Percentiles rank a stretch among this genome's conserved stretches.
phyloP scores from a whole-genome alignment of 306 rosid species.

The Macrotyloma uniflorum region DNA sequence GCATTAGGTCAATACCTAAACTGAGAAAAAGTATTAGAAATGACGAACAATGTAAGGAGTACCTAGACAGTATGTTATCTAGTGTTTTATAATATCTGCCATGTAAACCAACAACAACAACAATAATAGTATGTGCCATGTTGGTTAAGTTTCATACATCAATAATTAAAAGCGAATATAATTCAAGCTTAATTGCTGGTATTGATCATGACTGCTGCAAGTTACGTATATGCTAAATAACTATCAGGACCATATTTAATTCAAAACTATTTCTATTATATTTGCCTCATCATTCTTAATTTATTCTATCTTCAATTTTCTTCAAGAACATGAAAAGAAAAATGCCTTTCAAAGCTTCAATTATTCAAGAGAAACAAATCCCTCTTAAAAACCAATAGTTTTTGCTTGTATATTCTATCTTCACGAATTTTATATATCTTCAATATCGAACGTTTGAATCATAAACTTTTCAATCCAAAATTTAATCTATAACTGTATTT shows the following conservation, averaged over 20 bases:
- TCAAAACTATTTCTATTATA: not conserved
- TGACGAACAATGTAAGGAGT: constrained; percentile 34
- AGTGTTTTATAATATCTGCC: constrained; percentile 22
- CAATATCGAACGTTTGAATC: not conserved
- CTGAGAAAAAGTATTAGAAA: constrained; percentile 46
- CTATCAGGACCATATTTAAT: not conserved
- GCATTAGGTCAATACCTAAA: constrained; percentile 83
- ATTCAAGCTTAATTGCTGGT: constrained; percentile 32
- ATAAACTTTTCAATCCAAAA: not conserved
- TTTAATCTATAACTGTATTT: not conserved
- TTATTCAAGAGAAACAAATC: not conserved
- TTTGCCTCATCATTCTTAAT: not conserved
- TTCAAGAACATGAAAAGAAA: not conserved
- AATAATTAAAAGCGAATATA: constrained; percentile 32
- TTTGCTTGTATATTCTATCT: too few relatives aligned
- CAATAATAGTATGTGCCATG: constrained; percentile 6
- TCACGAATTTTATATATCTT: not conserved
- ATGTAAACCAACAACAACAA: constrained; percentile 20
- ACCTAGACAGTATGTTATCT: constrained; percentile 45
- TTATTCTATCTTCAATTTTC: not conserved
- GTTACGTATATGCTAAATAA: not conserved
- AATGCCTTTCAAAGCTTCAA: not conserved
- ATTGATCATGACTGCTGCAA: constrained; percentile 16
- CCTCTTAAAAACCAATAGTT: not conserved
- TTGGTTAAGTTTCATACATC: constrained; percentile 43